Conservation (phyloP, 331 rosid species). For the Acacia concinna region DNA sequence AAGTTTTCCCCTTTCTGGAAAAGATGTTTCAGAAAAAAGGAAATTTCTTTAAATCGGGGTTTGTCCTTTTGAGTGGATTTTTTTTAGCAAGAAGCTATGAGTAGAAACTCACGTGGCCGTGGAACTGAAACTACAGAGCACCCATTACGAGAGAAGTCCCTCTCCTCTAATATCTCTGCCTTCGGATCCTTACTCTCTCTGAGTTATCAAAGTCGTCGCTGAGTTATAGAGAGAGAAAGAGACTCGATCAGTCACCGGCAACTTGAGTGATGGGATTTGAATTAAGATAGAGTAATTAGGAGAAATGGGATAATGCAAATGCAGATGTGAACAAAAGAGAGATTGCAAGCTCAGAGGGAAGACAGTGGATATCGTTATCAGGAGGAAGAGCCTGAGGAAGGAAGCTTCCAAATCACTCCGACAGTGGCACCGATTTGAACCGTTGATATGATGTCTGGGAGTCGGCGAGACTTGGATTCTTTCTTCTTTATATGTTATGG, state of each 20-base stretch:
- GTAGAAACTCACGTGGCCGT: slow-evolving; percentile 56
- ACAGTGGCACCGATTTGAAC: slow-evolving; percentile 25
- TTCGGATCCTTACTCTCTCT: not conserved
- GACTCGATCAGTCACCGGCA: not conserved
- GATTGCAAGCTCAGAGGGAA: not conserved
- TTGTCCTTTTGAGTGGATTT: slow-evolving; percentile 36
- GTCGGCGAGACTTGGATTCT: not conserved
- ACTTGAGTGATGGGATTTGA: not conserved
- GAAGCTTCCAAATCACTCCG: slow-evolving; percentile 54
- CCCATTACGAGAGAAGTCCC: slow-evolving; percentile 1
- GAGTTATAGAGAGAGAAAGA: not conserved
- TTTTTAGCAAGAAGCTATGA: slow-evolving; percentile 30
- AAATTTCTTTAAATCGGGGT: slow-evolving; percentile 20
- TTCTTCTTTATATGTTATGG: not conserved
- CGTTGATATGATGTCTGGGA: not conserved
- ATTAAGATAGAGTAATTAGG: not conserved
- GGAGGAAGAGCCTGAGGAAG: slow-evolving; percentile 33
- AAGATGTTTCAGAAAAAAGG: slow-evolving; percentile 24
- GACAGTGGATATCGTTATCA: slow-evolving; percentile 36
- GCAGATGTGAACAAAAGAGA: not conserved
- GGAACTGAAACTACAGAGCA: not conserved
- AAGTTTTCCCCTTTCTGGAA: slow-evolving; percentile 31
- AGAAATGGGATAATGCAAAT: not conserved
- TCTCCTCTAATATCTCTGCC: not conserved
- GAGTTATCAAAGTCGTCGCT: not conserved